Conservation (phyloP, 106 monocot species). For the Acorus gramineus region DNA sequence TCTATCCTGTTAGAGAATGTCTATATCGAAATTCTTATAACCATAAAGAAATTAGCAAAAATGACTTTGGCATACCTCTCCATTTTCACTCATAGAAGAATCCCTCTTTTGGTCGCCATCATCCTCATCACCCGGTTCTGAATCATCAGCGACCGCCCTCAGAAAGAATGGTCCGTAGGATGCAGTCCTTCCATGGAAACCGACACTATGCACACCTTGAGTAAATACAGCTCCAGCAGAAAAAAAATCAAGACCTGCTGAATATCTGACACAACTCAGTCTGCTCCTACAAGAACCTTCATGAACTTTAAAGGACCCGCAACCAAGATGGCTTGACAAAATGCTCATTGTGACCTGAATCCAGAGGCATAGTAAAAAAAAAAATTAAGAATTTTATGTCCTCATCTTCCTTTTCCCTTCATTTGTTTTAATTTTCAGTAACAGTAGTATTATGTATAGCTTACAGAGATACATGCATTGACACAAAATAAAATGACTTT, state of each 20-base stretch:
- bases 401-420: no score
- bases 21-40: no score
- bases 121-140: conserved; percentile 27
- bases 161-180: conserved; percentile 8
- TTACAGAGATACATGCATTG: no score
- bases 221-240: conserved; percentile 20
- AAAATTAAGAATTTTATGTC: neutral
- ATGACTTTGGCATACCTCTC: conserved; percentile 12
- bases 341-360: conserved; percentile 52
- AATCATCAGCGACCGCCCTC: conserved; percentile 40
- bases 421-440: no score
- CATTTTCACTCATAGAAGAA: conserved; percentile 14
- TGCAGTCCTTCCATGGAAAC: conserved; percentile 12
- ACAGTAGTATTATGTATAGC: no score
- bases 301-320: conserved; percentile 17
- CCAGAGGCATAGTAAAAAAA: neutral
- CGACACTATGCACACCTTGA: conserved; percentile 17
- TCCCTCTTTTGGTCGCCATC: conserved; percentile 32
- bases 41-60: neutral
- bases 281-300: conserved; percentile 26
- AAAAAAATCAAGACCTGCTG: conserved; percentile 19
- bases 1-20: no score
- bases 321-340: conserved; percentile 28
- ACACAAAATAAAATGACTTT: no score
- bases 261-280: conserved; percentile 25